Evolutionary conservation across 1,284 basidiomycete species (phyloP).

Genomic region (Ganoderma multipileum): DNA sequence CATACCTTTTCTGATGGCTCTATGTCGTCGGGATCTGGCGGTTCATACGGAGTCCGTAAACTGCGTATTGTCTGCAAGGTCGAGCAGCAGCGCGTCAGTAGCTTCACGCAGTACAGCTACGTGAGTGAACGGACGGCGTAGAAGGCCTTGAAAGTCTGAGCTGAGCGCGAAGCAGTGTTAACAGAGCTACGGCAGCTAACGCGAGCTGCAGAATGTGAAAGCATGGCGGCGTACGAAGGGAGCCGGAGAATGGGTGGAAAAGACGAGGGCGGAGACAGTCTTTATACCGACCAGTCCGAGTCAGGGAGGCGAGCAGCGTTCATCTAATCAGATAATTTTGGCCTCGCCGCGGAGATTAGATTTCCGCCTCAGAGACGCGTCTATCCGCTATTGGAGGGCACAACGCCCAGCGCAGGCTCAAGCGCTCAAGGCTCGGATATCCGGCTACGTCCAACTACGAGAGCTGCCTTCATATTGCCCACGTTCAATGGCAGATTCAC

Average conservation of each 20-base stretch:
- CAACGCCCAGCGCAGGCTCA: no score
- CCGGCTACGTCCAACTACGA: background rate
- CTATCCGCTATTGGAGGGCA: slow-evolving; percentile 20
- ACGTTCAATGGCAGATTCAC: slow-evolving; percentile 7
- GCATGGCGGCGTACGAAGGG: slow-evolving; percentile 23
- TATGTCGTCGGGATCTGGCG: slow-evolving; percentile 51
- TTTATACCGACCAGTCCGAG: slow-evolving; percentile 31
- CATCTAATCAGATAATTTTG: slow-evolving; percentile 29
- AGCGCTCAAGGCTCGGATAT: background rate
- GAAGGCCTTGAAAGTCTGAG: slow-evolving; percentile 59
- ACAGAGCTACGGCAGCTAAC: slow-evolving; percentile 19
- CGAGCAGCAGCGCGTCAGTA: slow-evolving; percentile 6
- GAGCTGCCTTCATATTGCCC: background rate
- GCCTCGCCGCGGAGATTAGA: slow-evolving; percentile 19
- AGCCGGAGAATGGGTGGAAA: slow-evolving; percentile 14
- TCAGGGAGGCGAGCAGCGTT: slow-evolving; percentile 19
- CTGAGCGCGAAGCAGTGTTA: slow-evolving; percentile 32
- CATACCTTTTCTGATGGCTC: slow-evolving; percentile 59
- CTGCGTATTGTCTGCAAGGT: slow-evolving; percentile 54
- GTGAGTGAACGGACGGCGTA: slow-evolving; percentile 58
- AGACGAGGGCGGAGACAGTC: slow-evolving; percentile 9
- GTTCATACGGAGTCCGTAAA: slow-evolving; percentile 44
- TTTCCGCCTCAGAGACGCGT: slow-evolving; percentile 18
- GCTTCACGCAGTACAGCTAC: background rate
- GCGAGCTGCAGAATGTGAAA: slow-evolving; percentile 29